Evolutionary conservation across 2,329 filamentous ascomycete species (phyloP).

Genomic region (Akanthomyces uredinophilus): DNA sequence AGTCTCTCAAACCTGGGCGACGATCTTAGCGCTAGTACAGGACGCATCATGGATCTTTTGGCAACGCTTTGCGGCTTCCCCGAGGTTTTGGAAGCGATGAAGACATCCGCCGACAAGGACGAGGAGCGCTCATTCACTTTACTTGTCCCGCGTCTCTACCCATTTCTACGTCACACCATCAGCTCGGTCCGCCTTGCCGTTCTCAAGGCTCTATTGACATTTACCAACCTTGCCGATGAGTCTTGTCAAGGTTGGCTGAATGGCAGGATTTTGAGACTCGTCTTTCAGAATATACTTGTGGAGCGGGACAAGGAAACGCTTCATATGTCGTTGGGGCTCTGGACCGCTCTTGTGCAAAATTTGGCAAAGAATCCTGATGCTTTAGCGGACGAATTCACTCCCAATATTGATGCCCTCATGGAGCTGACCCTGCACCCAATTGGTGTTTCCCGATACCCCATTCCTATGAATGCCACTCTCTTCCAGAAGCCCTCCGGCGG

Average conservation of each 20-base stretch:
- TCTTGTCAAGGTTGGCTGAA: constrained; percentile 87
- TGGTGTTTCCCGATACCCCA: constrained; percentile 82
- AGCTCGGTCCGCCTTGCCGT: constrained; percentile 92
- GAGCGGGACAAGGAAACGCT: constrained; percentile 83
- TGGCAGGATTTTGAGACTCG: constrained; percentile 77
- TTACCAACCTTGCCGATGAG: constrained; percentile 77
- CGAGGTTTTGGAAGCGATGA: constrained; percentile 90
- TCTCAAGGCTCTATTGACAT: constrained; percentile 85
- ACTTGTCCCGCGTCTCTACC: constrained; percentile 88
- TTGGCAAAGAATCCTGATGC: constrained; percentile 58
- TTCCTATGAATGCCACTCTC: constrained; percentile 83
- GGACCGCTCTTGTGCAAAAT: constrained; percentile 69
- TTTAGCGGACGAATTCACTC: constrained; percentile 67
- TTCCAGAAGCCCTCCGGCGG: constrained; percentile 93
- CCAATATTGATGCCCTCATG: constrained; percentile 76
- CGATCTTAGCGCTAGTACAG: constrained; percentile 93
- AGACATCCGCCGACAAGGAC: constrained; percentile 75
- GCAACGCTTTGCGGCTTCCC: constrained; percentile 94
- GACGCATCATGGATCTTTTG: constrained; percentile 95
- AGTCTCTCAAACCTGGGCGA: constrained; percentile 95
- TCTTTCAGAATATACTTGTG: constrained; percentile 93
- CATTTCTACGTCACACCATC: constrained; percentile 94
- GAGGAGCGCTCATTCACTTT: constrained; percentile 86
- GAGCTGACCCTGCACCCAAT: constrained; percentile 84
- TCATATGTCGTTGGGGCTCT: constrained; percentile 78